Base-by-base conservation (phyloP, 2,329 filamentous ascomycete species). In the Alternaria hordeiaustralica region DNA sequence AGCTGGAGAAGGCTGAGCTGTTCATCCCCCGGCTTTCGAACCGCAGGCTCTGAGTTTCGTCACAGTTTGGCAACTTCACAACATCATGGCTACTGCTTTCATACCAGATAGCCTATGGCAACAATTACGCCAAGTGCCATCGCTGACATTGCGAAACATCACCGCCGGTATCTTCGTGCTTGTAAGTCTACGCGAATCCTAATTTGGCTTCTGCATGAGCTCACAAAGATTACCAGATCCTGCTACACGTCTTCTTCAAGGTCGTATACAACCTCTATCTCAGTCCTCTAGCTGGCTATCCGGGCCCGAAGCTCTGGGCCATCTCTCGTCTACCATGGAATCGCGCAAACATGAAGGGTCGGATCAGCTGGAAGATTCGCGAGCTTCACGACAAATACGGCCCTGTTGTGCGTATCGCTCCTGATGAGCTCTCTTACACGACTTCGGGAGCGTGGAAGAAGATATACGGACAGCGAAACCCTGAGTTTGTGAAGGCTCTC, bases 391-490 rank as follows among this genome's bases (percentile, higher is more conserved):
- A 60, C 11, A 44, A 51, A 25, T 63, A 63, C 15, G 56, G 60
- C 6, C 47, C 49, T 8, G 36, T 63, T 25, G 60, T 63, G 20
- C 60, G 60, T 20, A 55, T 60, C 18, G 50, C 55, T 5, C 60
- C 60, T 26, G 60, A 63, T 15, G 60, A 63, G 33, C 45, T 63
- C 12, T 55, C 49, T 4, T 63, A 55, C 8, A 60, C 55, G 5
- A 55, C 49, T 7, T 51, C 56, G 8, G 60, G 44, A 9, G 60
- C 60, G 15, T 63, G 60, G 60, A 59, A 59, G 30, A 55, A 63
- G 18, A 60, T 55, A 30, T 60, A 63, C 3, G 56, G 60, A 54
- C 60, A 63, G 73, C 54, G 53, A 12, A 58, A 58, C 8, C 59
- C 59, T 7, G 59, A 61, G 13, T 61, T 61, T 10, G 54, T 61